Conservation (phyloP, 2,329 filamentous ascomycete genomes). For the Fusarium ambrosium region DNA sequence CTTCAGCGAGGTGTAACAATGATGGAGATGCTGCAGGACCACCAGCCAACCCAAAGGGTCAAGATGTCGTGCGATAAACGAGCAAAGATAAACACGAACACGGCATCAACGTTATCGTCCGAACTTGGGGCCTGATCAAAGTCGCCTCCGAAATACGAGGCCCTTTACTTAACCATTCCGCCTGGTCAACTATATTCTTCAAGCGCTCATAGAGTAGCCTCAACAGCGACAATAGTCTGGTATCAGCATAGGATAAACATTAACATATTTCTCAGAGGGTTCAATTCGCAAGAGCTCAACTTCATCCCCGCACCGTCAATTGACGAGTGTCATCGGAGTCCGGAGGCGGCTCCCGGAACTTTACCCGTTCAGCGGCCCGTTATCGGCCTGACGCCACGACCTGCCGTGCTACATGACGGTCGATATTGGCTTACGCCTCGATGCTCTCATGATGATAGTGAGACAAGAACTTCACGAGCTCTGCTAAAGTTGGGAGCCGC, state of each 20-base stretch:
- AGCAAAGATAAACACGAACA: neutral
- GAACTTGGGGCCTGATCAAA: neutral
- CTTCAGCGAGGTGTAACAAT: neutral
- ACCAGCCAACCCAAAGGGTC: neutral
- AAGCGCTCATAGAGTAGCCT: too few relatives aligned
- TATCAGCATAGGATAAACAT: too few relatives aligned
- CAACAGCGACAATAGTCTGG: too few relatives aligned
- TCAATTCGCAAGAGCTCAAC: neutral
- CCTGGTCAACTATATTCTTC: too few relatives aligned
- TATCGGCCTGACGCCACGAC: neutral
- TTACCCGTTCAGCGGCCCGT: neutral
- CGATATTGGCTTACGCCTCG: conserved; percentile 5
- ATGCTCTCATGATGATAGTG: neutral
- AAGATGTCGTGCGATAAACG: neutral
- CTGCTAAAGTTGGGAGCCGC: neutral
- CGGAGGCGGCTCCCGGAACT: neutral
- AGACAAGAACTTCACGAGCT: neutral
- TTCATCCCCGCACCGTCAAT: neutral
- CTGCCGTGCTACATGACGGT: neutral
- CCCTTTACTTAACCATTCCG: too few relatives aligned
- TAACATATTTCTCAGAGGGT: too few relatives aligned
- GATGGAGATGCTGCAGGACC: neutral
- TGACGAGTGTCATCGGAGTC: neutral
- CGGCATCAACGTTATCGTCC: neutral
- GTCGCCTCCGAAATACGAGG: neutral